Evolutionary conservation across 495 filamentous ascomycete species (phyloP).

Genomic region (Aspergillus sclerotioniger): DNA sequence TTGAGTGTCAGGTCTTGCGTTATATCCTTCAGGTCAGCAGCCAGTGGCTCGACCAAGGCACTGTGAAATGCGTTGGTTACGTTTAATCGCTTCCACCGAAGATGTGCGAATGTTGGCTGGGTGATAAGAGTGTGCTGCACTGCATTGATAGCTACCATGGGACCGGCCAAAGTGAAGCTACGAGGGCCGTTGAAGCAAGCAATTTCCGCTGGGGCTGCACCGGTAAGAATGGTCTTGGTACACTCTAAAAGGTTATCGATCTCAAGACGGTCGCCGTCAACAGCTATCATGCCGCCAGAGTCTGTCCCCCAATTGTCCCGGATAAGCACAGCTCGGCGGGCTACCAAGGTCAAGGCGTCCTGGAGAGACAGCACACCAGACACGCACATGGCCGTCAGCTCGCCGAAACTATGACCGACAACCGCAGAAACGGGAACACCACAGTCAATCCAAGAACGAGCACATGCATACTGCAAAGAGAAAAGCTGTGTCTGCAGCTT

Average conservation of each 20-base stretch:
- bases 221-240: not conserved
- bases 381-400: conserved; percentile 43
- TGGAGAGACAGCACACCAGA: conserved; percentile 33
- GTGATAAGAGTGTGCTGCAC: conserved; percentile 5
- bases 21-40: conserved; percentile 25
- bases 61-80: conserved; percentile 57
- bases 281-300: conserved; percentile 48
- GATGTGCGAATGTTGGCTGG: conserved; percentile 10
- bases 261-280: conserved; percentile 29
- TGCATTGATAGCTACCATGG: conserved; percentile 31
- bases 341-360: conserved; percentile 42
- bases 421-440: conserved; percentile 34
- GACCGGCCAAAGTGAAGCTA: conserved; percentile 47
- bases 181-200: conserved; percentile 52
- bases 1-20: conserved; percentile 28
- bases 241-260: conserved; percentile 2
- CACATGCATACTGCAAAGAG: conserved; percentile 48
- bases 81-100: conserved; percentile 40
- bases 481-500: conserved; percentile 47
- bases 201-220: conserved; percentile 23
- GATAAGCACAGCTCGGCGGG: conserved; percentile 45
- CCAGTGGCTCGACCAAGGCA: conserved; percentile 38
- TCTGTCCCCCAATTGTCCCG: conserved; percentile 46
- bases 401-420: conserved; percentile 53
- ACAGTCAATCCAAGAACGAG: conserved; percentile 47